Conservation (phyloP, 2,329 filamentous ascomycete genomes). For the Dactylellina parvicollis region DNA sequence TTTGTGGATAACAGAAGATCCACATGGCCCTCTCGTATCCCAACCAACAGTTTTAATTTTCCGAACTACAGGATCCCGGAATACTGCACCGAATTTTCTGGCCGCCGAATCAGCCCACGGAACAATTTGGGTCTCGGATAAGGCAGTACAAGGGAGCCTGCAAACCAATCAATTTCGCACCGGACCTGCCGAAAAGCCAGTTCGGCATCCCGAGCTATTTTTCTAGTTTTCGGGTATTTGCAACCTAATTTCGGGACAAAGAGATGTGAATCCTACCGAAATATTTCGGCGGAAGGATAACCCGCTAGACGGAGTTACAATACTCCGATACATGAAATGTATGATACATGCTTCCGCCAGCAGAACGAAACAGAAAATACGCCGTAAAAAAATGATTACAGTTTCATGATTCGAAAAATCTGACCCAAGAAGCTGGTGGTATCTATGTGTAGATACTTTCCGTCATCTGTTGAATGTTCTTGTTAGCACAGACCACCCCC, state of each 20-base stretch:
- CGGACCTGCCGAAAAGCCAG: slow-evolving; percentile 21
- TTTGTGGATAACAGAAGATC: slow-evolving; percentile 6
- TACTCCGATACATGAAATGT: slow-evolving; percentile 32
- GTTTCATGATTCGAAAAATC: neutral
- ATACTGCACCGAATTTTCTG: slow-evolving; percentile 32
- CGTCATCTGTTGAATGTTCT: slow-evolving; percentile 39
- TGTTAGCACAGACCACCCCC: neutral
- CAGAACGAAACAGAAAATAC: slow-evolving; percentile 7
- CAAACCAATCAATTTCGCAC: slow-evolving; percentile 40
- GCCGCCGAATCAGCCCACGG: slow-evolving; percentile 22
- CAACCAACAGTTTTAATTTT: slow-evolving; percentile 41
- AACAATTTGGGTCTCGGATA: slow-evolving; percentile 49
- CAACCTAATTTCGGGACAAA: slow-evolving; percentile 33
- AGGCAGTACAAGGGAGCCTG: slow-evolving; percentile 6
- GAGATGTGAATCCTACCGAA: slow-evolving; percentile 38
- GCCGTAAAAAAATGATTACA: neutral
- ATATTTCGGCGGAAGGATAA: slow-evolving; percentile 21
- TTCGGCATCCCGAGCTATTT: slow-evolving; percentile 53
- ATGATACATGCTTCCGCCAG: slow-evolving; percentile 27
- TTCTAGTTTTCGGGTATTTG: slow-evolving; percentile 28
- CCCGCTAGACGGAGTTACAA: slow-evolving; percentile 45
- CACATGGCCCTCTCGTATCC: slow-evolving; percentile 27
- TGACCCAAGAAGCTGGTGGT: neutral
- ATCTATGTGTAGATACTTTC: slow-evolving; percentile 49
- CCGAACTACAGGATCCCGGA: slow-evolving; percentile 31